These are phyloP conservation scores for Soucietia sequanensis DNA, from an alignment of 805 yeast genomes.

Conservation along the genomic window DNA sequence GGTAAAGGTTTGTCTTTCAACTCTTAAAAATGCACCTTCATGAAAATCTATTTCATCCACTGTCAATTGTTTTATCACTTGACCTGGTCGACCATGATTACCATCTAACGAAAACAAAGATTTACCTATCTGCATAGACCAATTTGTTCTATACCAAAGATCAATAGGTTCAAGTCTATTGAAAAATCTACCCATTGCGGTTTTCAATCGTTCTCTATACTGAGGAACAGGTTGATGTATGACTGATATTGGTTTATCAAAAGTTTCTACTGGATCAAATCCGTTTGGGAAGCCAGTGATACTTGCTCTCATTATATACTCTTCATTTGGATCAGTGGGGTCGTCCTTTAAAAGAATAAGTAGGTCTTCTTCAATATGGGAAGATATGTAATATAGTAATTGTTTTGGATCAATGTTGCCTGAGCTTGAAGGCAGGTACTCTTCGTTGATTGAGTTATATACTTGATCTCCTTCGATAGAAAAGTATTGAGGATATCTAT, in stretches of 20 bases:
- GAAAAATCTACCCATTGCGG: slow-evolving; percentile 69
- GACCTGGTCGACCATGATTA: slow-evolving; percentile 34
- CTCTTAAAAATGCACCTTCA: slow-evolving; percentile 30
- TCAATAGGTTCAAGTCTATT: slow-evolving; percentile 51
- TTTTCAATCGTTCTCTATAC: slow-evolving; percentile 52
- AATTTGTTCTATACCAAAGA: slow-evolving; percentile 63
- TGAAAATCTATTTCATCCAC: slow-evolving; percentile 34
- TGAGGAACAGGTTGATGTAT: slow-evolving; percentile 76
- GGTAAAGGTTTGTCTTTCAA: slow-evolving; percentile 37
- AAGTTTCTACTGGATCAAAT: slow-evolving; percentile 58
- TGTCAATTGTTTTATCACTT: slow-evolving; percentile 17
- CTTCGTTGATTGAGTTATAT: slow-evolving; percentile 42
- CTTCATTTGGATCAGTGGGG: slow-evolving; percentile 43
- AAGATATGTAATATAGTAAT: slow-evolving; percentile 23
- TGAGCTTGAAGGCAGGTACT: slow-evolving; percentile 30
- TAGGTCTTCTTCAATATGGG: slow-evolving; percentile 62
- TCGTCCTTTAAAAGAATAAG: slow-evolving; percentile 48
- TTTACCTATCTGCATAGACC: slow-evolving; percentile 67
- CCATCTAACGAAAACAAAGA: slow-evolving; percentile 24
- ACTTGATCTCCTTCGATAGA: slow-evolving; percentile 21
- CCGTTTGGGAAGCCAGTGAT: slow-evolving; percentile 70
- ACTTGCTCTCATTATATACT: slow-evolving; percentile 57
- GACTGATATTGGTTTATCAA: slow-evolving; percentile 52
- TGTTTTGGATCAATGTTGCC: slow-evolving; percentile 13
- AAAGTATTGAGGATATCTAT: slow-evolving; percentile 57